phyloP scores from a whole-genome alignment of 1,284 basidiomycete genomes.

The Tylopilus sp. region DNA sequence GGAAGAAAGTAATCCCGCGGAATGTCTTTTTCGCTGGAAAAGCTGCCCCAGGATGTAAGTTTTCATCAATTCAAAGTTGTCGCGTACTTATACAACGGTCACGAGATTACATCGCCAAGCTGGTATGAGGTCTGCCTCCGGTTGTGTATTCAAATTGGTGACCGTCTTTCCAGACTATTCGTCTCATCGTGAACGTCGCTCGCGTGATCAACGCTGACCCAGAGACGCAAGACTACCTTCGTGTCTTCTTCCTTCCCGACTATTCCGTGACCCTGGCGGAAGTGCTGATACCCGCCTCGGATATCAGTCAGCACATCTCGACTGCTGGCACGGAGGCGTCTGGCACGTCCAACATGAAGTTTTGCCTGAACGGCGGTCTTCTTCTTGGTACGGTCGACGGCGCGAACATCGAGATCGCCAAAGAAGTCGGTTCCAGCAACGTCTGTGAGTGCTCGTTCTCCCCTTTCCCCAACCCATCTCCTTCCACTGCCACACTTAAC shows the following conservation, averaged over 20 bases:
- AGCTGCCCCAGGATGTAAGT: conserved; percentile 76
- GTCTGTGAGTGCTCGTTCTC: conserved; percentile 46
- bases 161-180: conserved; percentile 61
- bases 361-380: conserved; percentile 85
- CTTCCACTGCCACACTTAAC: too few relatives aligned
- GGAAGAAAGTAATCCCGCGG: conserved; percentile 75
- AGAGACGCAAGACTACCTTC: conserved; percentile 80
- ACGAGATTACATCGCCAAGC: conserved; percentile 74
- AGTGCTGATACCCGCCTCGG: conserved; percentile 85
- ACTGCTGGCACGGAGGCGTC: conserved; percentile 92
- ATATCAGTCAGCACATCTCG: conserved; percentile 90
- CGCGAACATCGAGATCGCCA: conserved; percentile 93
- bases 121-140: conserved; percentile 40
- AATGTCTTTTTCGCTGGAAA: conserved; percentile 91
- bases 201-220: conserved; percentile 82
- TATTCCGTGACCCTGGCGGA: conserved; percentile 89
- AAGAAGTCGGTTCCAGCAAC: conserved; percentile 76
- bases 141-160: neutral
- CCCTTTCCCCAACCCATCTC: too few relatives aligned
- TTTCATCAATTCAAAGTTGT: neutral
- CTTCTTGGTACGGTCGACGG: conserved; percentile 83
- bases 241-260: conserved; percentile 83
- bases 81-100: conserved; percentile 4
- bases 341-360: conserved; percentile 92
- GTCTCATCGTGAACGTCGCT: conserved; percentile 86